Evolutionary conservation across 228 moss, liverwort and hornwort species (phyloP).

Genomic region (Sphagnum fallax): DNA sequence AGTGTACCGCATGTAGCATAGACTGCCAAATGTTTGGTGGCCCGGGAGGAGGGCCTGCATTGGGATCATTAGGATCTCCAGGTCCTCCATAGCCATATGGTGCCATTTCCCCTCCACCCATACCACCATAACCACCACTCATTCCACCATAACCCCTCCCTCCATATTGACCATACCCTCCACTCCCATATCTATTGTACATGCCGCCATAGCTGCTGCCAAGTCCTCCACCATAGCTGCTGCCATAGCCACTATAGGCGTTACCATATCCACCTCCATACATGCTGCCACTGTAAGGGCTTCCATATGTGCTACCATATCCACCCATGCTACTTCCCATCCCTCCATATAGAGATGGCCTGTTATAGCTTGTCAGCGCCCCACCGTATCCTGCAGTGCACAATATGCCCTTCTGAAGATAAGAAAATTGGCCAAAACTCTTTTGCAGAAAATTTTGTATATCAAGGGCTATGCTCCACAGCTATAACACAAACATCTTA

Average conservation of each 20-base stretch:
- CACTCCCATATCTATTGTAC: constrained; percentile 46
- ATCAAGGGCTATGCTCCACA: not conserved
- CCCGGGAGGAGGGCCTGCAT: constrained; percentile 74
- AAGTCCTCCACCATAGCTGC: constrained; percentile 30
- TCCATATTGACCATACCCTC: constrained; percentile 8
- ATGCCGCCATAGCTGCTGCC: constrained; percentile 30
- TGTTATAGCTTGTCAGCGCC: constrained; percentile 38
- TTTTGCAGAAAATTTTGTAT: not conserved
- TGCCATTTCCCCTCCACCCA: constrained; percentile 34
- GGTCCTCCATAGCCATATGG: constrained; percentile 68
- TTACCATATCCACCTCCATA: constrained; percentile 30
- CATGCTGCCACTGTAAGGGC: constrained; percentile 43
- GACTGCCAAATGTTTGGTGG: constrained; percentile 81
- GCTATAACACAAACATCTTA: constrained; percentile 3
- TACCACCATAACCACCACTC: constrained; percentile 23
- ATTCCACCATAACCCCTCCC: constrained; percentile 18
- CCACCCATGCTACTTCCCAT: constrained; percentile 21
- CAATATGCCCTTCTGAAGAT: not conserved
- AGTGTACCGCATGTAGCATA: constrained; percentile 88
- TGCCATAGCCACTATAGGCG: constrained; percentile 52
- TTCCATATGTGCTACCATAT: constrained; percentile 45
- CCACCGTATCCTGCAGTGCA: constrained; percentile 48
- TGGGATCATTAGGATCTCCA: constrained; percentile 91
- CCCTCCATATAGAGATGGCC: constrained; percentile 48
- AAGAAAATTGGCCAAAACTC: not conserved